Evolutionary conservation across 352 stramenopile genomes (phyloP).

Genomic region (Phytopythium helicoides): DNA sequence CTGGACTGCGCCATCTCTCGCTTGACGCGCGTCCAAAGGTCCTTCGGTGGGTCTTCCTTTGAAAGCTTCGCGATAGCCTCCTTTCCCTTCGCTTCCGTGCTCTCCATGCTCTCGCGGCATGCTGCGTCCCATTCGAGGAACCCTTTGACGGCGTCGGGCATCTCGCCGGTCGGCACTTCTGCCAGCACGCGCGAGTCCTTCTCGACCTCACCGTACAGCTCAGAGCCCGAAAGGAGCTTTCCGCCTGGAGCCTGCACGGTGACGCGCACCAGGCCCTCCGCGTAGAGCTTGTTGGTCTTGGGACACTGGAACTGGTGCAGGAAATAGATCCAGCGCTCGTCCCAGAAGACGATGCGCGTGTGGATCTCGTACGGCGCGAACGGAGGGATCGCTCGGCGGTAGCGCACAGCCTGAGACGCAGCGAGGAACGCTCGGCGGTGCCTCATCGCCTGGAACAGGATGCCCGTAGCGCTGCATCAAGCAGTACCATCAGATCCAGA

Average conservation of each 20-base stretch:
- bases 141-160: constrained; percentile 25
- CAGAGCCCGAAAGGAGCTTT: constrained; percentile 18
- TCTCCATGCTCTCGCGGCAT: constrained; percentile 24
- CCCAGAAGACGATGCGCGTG: constrained; percentile 48
- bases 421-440: constrained; percentile 60
- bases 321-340: constrained; percentile 66
- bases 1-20: constrained; percentile 24
- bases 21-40: constrained; percentile 14
- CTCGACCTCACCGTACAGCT: constrained; percentile 21
- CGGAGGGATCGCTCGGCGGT: constrained; percentile 52
- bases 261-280: constrained; percentile 39
- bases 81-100: constrained; percentile 13
- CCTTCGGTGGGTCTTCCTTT: constrained; percentile 9
- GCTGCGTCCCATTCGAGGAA: constrained; percentile 37
- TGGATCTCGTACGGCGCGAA: constrained; percentile 65
- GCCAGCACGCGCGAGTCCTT: constrained; percentile 9
- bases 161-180: constrained; percentile 11
- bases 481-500: neutral
- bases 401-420: constrained; percentile 59
- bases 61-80: constrained; percentile 7
- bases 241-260: constrained; percentile 4
- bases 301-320: constrained; percentile 58
- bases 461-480: constrained; percentile 32
- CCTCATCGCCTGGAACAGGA: constrained; percentile 58
- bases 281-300: constrained; percentile 43